A percentile compares a stretch with the other conserved stretches of the same genome.
phyloP scores from a whole-genome alignment of 179 eudicot genomes.

The Actinidia polygama region DNA sequence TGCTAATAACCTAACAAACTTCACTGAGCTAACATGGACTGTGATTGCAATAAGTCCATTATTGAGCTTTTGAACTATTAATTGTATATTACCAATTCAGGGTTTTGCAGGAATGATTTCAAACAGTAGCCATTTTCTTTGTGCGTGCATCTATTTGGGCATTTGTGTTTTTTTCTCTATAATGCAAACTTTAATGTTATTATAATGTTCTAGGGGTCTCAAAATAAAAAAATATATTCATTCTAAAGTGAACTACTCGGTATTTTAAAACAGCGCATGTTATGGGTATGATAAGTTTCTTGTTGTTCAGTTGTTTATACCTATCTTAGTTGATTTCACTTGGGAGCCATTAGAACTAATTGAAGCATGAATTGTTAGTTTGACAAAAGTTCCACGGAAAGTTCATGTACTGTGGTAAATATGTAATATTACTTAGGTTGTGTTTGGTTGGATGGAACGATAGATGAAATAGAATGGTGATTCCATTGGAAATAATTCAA shows the following conservation, averaged over 20 bases:
- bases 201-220: not conserved
- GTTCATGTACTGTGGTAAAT: not conserved
- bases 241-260: not conserved
- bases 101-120: not conserved
- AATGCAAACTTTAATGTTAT: not conserved
- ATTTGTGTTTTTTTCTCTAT: not conserved
- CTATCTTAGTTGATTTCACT: too few relatives aligned
- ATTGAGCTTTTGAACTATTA: too few relatives aligned
- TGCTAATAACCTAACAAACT: too few relatives aligned
- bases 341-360: not conserved
- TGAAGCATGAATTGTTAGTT: not conserved
- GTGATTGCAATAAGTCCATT: too few relatives aligned
- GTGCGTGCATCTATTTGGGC: not conserved
- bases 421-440: not conserved
- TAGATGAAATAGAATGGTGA: too few relatives aligned
- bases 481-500: too few relatives aligned
- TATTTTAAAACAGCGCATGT: not conserved
- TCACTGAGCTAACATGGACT: too few relatives aligned
- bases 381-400: not conserved
- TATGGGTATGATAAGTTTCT: not conserved
- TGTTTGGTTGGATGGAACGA: too few relatives aligned
- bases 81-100: too few relatives aligned
- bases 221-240: not conserved
- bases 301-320: not conserved
- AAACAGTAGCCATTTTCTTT: slow-evolving; percentile 1